Percentiles rank a stretch among this genome's conserved stretches.
phyloP scores from a whole-genome alignment of 148 eudicot genomes.

The Camellia granthamiana region DNA sequence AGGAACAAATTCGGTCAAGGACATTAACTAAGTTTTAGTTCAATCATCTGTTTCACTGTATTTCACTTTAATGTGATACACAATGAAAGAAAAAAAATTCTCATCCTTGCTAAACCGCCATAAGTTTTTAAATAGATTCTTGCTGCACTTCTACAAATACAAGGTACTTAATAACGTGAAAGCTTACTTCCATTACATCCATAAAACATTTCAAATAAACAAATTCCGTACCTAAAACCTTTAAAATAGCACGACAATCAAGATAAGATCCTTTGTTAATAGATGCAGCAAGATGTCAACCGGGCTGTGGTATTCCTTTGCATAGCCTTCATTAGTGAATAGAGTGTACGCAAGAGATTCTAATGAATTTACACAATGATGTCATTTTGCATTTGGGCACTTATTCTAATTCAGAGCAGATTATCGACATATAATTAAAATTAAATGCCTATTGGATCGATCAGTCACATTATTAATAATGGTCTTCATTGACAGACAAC shows the following conservation, averaged over 20 bases:
- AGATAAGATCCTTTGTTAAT: not conserved
- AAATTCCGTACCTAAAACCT: not conserved
- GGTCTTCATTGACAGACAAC: not conserved
- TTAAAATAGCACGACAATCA: not conserved
- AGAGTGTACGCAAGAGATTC: not conserved
- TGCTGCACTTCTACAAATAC: not conserved
- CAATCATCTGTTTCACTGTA: not conserved
- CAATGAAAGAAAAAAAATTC: constrained; percentile 2
- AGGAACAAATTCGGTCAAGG: not conserved
- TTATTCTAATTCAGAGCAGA: not conserved
- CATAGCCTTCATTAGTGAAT: not conserved
- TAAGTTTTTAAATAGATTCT: not conserved
- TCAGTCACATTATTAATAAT: not conserved
- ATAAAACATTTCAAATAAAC: not conserved
- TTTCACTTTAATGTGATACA: not conserved
- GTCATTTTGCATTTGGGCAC: not conserved
- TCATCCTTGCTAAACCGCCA: not conserved
- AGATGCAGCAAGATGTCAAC: not conserved
- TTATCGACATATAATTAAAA: not conserved
- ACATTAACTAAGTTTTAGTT: not conserved
- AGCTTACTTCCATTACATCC: not conserved
- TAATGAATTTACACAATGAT: not conserved
- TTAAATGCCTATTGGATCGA: not conserved
- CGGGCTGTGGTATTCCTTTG: not conserved
- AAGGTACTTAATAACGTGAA: not conserved